Evolutionary conservation across 1,284 basidiomycete genomes (phyloP).

Genomic region (Ceratobasidium sp.): DNA sequence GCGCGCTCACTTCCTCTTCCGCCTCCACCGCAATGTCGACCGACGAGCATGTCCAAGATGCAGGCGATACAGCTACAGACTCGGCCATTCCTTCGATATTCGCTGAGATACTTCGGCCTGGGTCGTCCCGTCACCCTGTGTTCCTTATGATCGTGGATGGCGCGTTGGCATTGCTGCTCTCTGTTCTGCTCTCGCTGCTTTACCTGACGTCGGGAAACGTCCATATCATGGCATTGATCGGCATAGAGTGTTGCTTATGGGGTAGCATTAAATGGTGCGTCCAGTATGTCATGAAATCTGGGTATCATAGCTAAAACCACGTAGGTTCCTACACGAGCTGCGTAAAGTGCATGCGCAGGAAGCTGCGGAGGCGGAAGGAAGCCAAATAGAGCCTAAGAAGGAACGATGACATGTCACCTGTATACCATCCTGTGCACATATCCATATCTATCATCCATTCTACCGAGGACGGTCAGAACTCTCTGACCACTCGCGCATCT

Average conservation of each 20-base stretch:
- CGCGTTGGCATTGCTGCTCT: conserved; percentile 62
- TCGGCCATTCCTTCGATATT: conserved; percentile 52
- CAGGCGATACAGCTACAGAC: not conserved
- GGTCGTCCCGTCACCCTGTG: conserved; percentile 73
- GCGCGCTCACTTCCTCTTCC: not conserved
- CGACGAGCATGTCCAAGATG: not conserved
- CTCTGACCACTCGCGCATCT: conserved; percentile 85
- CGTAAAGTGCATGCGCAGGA: conserved; percentile 38
- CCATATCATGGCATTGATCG: conserved; percentile 68
- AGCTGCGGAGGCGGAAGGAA: conserved; percentile 37
- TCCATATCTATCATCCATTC: conserved; percentile 53
- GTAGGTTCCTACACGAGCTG: conserved; percentile 52
- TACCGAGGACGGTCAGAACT: conserved; percentile 57
- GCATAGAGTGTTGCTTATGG: conserved; percentile 71
- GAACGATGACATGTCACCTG: conserved; percentile 43
- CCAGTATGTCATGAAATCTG: conserved; percentile 5
- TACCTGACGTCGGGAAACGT: conserved; percentile 65
- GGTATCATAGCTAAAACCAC: not conserved
- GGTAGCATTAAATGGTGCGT: conserved; percentile 77
- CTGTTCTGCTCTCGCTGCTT: conserved; percentile 64
- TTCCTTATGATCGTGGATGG: conserved; percentile 71
- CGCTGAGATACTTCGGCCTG: conserved; percentile 67
- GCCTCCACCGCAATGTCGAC: conserved; percentile 10
- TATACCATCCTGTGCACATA: conserved; percentile 10
- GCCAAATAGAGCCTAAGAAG: conserved; percentile 44